Base-by-base conservation (phyloP, 2,329 filamentous ascomycete species). In the Acarospora socialis region DNA sequence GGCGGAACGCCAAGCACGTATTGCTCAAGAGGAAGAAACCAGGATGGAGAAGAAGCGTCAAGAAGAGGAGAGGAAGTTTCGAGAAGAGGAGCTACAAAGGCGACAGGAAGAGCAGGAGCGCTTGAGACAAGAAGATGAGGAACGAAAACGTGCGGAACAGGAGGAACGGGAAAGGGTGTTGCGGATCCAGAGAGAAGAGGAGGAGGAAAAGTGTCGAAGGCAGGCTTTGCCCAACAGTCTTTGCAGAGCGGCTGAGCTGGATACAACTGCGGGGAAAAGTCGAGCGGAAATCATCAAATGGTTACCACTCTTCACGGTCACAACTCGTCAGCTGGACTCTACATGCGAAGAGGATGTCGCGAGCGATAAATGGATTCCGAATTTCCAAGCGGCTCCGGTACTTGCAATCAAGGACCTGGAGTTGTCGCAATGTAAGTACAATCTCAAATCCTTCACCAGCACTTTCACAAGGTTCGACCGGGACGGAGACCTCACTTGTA, bases 351-450 rank as follows among this genome's bases (percentile, higher is more conserved):
- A 36, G 12, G 51, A 57, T 19, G 33, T 53, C 21, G 54, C 52
- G 10, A 49, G 57, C 16, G 61, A 65, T 35, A 50, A 51, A 43
- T 66, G 62, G 61, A 52, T 65, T 39, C 56, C 59, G 14, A 65
- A 65, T 34, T 61, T 61, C 40, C 50, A 64, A 40, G 57, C 61
- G 41, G 62, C 61, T 18, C 59, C 59, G 24, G 43, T 66, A 25
- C 49, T 66, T 32, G 60, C 56, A 21, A 62, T 60, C 6, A 64
- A 63, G 37, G 62, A 66, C 40, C 50, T 65, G 21, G 58, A 61
- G 33, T 51, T 65, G 27, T 57, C 57, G 19, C 59, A 63, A 39
- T 65, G 53, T 54, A 50, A 43, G 41, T 36, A 6, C 10, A 33
- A 7, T 14, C 5, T 21, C 20, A 7, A 14, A 16, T 4, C 25